Base-by-base conservation (phyloP, 2,329 filamentous ascomycete genomes). In the Zalaria sp. region DNA sequence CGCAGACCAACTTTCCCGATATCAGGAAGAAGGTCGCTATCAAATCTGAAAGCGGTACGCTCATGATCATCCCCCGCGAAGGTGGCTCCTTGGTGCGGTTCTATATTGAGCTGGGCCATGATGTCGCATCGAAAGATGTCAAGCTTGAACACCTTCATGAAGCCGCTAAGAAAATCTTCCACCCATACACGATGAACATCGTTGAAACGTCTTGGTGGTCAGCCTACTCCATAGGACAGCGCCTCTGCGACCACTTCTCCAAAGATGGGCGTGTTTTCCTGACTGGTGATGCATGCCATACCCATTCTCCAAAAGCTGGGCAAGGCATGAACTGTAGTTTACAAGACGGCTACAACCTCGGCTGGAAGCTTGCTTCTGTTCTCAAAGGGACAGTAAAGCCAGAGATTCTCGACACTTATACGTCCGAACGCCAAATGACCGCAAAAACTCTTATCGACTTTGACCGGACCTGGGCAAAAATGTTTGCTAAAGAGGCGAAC, bases 321-420 rank as follows among this genome's bases (percentile, higher is more conserved):
- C 81, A 85, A 59, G 81, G 81, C 27, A 86, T 86, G 82, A 86
- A 86, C 54, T 82, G 81, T 0, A 81, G 80, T 3, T 85, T 86
- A 62, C 67, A 83, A 40, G 82, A 66, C 47, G 31, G 39, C 3
- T 61, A 59, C 52, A 65, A 66, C 28, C 50, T 65, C 3, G 60
- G 57, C 3, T 64, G 62, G 62, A 65, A 65, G 43, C 48, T 65
- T 5, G 54, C 51, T 25, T 56, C 59, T 38, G 54, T 56, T 4
- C 49, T 65, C 37, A 51, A 60, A 11, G 62, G 62, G 2, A 52
- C 62, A 32, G 52, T 59, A 38, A 52, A 61, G 5, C 58, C 59
- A 0, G 53, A 55, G 0, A 62, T 72, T 11, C 57, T 73, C 3
- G 59, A 60, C 38, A 72, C 69, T 1, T 73, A 73, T 43, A 55